Evolutionary conservation across 2,329 filamentous ascomycete genomes (phyloP).

Genomic region (Sarocladium oryzae): DNA sequence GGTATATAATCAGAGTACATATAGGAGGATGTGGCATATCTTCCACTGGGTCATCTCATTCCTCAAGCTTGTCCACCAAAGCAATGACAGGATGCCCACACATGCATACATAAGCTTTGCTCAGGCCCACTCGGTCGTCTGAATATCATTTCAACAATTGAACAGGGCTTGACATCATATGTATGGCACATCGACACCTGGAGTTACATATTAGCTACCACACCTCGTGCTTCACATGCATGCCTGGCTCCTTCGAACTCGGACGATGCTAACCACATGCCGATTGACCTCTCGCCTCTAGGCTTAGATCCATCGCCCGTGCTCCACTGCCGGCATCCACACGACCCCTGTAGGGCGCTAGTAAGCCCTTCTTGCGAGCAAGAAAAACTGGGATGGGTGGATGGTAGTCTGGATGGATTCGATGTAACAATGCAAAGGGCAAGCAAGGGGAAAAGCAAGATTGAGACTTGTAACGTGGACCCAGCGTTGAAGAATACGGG

Average conservation of each 20-base stretch:
- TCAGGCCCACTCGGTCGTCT: too few relatives aligned
- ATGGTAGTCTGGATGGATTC: neutral
- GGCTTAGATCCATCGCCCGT: slow-evolving; percentile 2
- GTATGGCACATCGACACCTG: neutral
- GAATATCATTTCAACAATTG: too few relatives aligned
- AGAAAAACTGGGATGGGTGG: too few relatives aligned
- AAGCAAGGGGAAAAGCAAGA: neutral
- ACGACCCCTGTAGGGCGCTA: neutral
- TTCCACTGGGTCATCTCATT: neutral
- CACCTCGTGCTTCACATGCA: neutral
- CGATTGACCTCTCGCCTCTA: neutral
- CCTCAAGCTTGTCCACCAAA: too few relatives aligned
- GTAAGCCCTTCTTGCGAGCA: neutral
- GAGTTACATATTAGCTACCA: neutral
- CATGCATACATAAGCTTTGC: too few relatives aligned
- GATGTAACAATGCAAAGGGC: neutral
- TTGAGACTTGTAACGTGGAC: neutral
- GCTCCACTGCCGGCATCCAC: slow-evolving; percentile 1
- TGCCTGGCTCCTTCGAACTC: neutral
- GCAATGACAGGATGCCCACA: too few relatives aligned
- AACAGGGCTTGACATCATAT: neutral
- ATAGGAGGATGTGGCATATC: too few relatives aligned
- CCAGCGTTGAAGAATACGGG: neutral
- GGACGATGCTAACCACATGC: slow-evolving; percentile 9
- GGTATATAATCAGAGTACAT: too few relatives aligned